Evolutionary conservation across 1,284 basidiomycete species (phyloP).

Genomic region (Irpex rosettiformis): DNA sequence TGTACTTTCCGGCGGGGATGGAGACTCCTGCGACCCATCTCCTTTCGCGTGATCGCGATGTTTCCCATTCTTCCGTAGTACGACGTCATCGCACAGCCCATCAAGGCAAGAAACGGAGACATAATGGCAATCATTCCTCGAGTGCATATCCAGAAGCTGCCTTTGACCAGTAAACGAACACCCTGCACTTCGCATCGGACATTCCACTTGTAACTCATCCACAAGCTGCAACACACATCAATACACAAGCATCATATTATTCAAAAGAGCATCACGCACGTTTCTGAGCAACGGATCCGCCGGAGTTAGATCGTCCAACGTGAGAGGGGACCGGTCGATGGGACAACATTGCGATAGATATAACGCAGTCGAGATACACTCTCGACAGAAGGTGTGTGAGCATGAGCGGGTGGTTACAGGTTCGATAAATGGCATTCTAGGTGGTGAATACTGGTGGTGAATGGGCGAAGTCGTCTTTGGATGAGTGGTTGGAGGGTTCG

Average conservation of each 20-base stretch:
- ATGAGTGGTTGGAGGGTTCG: neutral
- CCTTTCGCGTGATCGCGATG: conserved; percentile 29
- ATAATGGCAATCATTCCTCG: conserved; percentile 59
- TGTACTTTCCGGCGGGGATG: conserved; percentile 22
- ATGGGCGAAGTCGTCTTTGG: neutral
- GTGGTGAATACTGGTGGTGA: conserved; percentile 4
- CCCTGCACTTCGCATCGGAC: conserved; percentile 54
- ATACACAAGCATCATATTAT: conserved; percentile 6
- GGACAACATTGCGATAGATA: conserved; percentile 67
- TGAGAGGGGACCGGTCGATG: conserved; percentile 73
- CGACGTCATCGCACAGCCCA: conserved; percentile 39
- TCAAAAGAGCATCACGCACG: conserved; percentile 40
- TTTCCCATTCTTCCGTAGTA: conserved; percentile 41
- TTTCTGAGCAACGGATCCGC: conserved; percentile 72
- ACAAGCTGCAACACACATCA: conserved; percentile 54
- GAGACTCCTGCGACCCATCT: conserved; percentile 29
- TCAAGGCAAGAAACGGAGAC: conserved; percentile 53
- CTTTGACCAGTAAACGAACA: conserved; percentile 69
- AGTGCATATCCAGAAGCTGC: conserved; percentile 62
- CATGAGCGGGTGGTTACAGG: conserved; percentile 73
- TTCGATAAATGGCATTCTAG: conserved; percentile 68
- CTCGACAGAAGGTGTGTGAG: conserved; percentile 79
- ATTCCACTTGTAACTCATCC: conserved; percentile 78
- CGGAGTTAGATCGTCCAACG: conserved; percentile 46
- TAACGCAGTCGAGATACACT: conserved; percentile 71